A percentile compares a stretch with the other conserved stretches of the same genome.
These are phyloP conservation scores for Canna indica DNA, from an alignment of 176 grass and related monocot species.

Conservation along the genomic window DNA sequence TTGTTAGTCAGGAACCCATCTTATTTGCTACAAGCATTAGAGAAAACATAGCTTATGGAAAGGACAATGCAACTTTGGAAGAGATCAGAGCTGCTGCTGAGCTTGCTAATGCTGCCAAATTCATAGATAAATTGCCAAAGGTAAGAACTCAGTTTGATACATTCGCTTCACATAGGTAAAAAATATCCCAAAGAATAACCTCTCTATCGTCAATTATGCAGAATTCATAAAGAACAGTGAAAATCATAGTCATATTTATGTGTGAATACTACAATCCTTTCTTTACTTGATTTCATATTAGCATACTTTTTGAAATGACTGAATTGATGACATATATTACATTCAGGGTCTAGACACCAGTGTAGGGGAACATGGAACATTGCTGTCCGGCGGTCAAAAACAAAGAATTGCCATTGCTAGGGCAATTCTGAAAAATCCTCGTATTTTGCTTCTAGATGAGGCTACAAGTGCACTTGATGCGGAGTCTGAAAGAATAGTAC, in stretches of 20 bases:
- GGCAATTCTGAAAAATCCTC: slow-evolving; percentile 78
- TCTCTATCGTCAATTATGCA: too few relatives aligned
- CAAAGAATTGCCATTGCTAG: slow-evolving; percentile 88
- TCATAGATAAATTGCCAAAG: slow-evolving; percentile 93
- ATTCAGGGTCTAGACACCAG: slow-evolving; percentile 60
- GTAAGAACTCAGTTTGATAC: too few relatives aligned
- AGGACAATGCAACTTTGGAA: slow-evolving; percentile 49
- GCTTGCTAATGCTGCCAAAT: slow-evolving; percentile 84
- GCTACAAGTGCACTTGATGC: slow-evolving; percentile 78
- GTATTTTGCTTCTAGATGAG: slow-evolving; percentile 73
- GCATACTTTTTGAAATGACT: slow-evolving; percentile 10
- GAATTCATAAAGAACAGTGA: too few relatives aligned
- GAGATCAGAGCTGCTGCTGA: slow-evolving; percentile 87
- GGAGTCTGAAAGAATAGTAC: slow-evolving; percentile 68
- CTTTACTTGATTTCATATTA: background rate
- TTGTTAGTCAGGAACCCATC: slow-evolving; percentile 85
- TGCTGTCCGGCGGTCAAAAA: slow-evolving; percentile 77
- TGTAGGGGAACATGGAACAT: slow-evolving; percentile 66
- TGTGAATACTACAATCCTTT: too few relatives aligned
- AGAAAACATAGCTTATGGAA: slow-evolving; percentile 87
- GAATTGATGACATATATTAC: slow-evolving; percentile 2
- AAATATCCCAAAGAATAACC: too few relatives aligned
- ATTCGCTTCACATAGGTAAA: background rate
- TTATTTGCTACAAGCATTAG: slow-evolving; percentile 72
- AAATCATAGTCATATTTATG: too few relatives aligned